Evolutionary conservation across 2,329 filamentous ascomycete genomes (phyloP).

Genomic region (Lasiodiplodia hormozganensis): DNA sequence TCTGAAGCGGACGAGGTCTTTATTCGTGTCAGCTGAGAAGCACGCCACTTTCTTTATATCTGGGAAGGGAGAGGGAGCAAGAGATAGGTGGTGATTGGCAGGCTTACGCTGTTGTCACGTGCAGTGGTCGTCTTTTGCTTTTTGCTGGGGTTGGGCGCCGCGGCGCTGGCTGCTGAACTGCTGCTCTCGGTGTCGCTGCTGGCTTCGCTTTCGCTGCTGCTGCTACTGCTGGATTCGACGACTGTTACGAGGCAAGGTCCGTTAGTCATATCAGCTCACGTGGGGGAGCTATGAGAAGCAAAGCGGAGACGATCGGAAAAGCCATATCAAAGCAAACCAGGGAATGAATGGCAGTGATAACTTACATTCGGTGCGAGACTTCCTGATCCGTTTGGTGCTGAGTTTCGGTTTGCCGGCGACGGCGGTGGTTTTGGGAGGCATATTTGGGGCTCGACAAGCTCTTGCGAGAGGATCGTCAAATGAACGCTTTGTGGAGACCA

Average conservation of each 20-base stretch:
- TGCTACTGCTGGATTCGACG: slow-evolving; percentile 21
- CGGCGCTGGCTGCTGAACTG: background rate
- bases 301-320: background rate
- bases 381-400: slow-evolving; percentile 12
- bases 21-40: too few relatives aligned
- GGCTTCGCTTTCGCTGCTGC: slow-evolving; percentile 16
- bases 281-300: background rate
- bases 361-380: slow-evolving; percentile 25
- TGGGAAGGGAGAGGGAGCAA: background rate
- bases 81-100: background rate
- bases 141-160: slow-evolving; percentile 1
- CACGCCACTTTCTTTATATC: background rate
- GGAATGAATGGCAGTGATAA: background rate
- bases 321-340: background rate
- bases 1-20: background rate
- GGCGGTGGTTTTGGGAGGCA: slow-evolving; percentile 4
- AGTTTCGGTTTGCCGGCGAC: slow-evolving; percentile 3
- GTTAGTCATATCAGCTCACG: background rate
- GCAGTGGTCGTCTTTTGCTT: slow-evolving; percentile 10
- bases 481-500: too few relatives aligned
- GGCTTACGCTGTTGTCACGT: slow-evolving; percentile 1
- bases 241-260: background rate
- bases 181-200: slow-evolving; percentile 3
- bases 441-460: background rate
- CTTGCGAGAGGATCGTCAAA: background rate